Conservation (phyloP, 768 basidiomycete species). For the Leccinum rimulosum region DNA sequence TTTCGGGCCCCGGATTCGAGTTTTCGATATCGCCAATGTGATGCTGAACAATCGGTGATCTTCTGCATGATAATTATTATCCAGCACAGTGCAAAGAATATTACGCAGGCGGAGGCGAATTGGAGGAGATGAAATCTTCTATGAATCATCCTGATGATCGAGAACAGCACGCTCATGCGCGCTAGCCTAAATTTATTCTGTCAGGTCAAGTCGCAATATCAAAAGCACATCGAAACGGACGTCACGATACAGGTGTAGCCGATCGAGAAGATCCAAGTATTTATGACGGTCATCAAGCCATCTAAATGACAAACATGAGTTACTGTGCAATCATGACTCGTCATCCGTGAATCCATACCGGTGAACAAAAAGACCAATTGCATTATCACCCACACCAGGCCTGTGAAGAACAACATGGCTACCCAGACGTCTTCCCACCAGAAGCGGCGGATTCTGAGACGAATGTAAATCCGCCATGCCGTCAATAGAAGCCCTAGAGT, state of each 20-base stretch:
- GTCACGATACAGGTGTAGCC: not conserved
- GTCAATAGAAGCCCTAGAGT: slow-evolving; percentile 15
- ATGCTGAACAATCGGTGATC: slow-evolving; percentile 1
- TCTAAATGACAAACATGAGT: not conserved
- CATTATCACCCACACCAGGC: slow-evolving; percentile 11
- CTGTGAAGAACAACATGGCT: slow-evolving; percentile 6
- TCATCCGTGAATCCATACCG: not conserved
- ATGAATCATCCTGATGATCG: slow-evolving; percentile 16
- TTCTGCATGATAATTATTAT: slow-evolving; percentile 8
- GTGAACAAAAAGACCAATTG: slow-evolving; percentile 5
- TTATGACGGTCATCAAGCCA: not conserved
- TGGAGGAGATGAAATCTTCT: not conserved
- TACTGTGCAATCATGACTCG: not conserved
- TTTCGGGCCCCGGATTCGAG: not conserved
- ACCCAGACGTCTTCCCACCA: not conserved
- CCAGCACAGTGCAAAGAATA: slow-evolving; percentile 8
- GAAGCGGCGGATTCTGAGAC: slow-evolving; percentile 15
- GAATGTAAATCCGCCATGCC: slow-evolving; percentile 19
- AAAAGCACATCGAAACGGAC: not conserved
- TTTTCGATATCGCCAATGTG: not conserved
- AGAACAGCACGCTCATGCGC: slow-evolving; percentile 19
- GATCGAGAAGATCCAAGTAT: not conserved
- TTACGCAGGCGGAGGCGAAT: slow-evolving; percentile 2
- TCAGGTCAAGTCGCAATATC: not conserved
- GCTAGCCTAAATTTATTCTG: slow-evolving; percentile 6